Conservation (phyloP, 371 early-diverging fungal genomes). For the Smittium culicis region DNA sequence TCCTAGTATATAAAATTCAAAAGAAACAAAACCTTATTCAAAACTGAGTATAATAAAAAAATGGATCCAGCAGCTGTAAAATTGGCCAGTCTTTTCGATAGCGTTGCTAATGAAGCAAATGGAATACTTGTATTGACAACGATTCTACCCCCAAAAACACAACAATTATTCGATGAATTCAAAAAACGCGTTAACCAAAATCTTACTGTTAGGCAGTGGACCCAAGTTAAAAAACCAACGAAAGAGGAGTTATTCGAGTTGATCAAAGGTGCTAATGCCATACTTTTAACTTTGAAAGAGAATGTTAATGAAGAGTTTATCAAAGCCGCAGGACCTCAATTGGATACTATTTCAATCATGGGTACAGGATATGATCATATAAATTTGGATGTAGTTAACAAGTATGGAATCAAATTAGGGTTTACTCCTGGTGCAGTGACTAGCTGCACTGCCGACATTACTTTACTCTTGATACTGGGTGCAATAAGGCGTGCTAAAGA, state of each 20-base stretch:
- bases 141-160: background rate
- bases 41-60: too few relatives aligned
- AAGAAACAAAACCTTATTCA: too few relatives aligned
- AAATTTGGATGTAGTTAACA: background rate
- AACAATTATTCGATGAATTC: background rate
- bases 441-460: slow-evolving; percentile 13
- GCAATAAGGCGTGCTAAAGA: too few relatives aligned
- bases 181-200: background rate
- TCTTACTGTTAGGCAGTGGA: background rate
- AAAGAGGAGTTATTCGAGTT: background rate
- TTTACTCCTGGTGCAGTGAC: background rate
- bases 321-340: background rate
- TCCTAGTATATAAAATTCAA: too few relatives aligned
- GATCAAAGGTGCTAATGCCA: background rate
- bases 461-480: slow-evolving; percentile 15
- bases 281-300: background rate
- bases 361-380: background rate
- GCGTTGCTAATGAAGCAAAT: too few relatives aligned
- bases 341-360: background rate
- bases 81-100: too few relatives aligned
- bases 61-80: too few relatives aligned
- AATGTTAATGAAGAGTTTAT: background rate
- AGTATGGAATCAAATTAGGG: background rate
- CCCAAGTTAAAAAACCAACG: background rate
- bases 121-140: background rate